Evolutionary conservation across 345 rosid species (phyloP).

Genomic region (Eucalyptus fibrosa): DNA sequence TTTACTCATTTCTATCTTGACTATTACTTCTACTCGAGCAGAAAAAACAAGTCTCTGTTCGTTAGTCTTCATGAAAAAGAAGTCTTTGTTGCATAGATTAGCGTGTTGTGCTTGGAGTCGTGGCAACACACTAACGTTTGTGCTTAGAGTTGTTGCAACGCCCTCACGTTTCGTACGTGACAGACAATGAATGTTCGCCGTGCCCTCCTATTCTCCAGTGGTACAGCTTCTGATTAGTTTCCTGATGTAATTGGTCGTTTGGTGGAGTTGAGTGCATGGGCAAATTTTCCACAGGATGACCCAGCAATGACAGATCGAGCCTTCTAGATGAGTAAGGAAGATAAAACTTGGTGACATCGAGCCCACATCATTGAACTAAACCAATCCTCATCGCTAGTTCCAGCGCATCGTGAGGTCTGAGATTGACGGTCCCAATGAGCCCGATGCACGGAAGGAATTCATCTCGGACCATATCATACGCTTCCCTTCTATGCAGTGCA

Average conservation of each 20-base stretch:
- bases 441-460: background rate
- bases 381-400: background rate
- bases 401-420: background rate
- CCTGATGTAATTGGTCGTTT: background rate
- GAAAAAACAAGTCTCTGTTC: background rate
- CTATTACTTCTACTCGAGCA: background rate
- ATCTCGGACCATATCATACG: background rate
- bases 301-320: background rate
- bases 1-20: background rate
- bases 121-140: background rate
- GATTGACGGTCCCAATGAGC: background rate
- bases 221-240: background rate
- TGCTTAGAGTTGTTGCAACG: background rate
- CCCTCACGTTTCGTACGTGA: background rate
- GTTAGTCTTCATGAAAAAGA: background rate
- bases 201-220: background rate
- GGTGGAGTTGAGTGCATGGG: background rate
- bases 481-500: background rate
- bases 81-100: background rate
- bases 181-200: background rate
- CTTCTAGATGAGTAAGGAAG: background rate
- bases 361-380: background rate
- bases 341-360: background rate
- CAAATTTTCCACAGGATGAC: background rate
- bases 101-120: too few species aligned